These are phyloP conservation scores for Ogataea siamensis DNA, from an alignment of 805 yeast genomes.

Conservation along the genomic window DNA sequence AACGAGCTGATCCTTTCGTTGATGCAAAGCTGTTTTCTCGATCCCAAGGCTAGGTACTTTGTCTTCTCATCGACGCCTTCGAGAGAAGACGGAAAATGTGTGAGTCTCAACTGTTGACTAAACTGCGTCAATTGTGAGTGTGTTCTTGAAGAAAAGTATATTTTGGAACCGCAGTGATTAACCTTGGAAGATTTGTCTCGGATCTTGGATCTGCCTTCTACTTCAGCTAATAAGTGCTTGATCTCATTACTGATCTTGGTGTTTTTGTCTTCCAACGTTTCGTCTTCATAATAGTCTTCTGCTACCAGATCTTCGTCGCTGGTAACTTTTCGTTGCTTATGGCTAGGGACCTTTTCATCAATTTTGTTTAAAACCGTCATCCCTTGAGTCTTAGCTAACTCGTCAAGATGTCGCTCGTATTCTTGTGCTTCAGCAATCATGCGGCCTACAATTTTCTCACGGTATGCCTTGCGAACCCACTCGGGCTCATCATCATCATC, in stretches of 20 bases:
- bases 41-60: conserved; percentile 73
- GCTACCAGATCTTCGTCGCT: conserved; percentile 30
- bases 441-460: conserved; percentile 34
- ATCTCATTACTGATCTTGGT: conserved; percentile 46
- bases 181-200: conserved; percentile 21
- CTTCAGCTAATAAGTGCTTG: conserved; percentile 42
- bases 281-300: conserved; percentile 40
- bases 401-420: conserved; percentile 42
- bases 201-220: conserved; percentile 33
- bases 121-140: conserved; percentile 88
- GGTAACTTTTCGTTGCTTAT: conserved; percentile 4
- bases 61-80: conserved; percentile 45
- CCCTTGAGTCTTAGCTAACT: conserved; percentile 31
- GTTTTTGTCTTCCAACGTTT: conserved; percentile 28
- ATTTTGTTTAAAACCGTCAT: conserved; percentile 22
- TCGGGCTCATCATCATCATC: conserved; percentile 44
- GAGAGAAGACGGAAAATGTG: conserved; percentile 64
- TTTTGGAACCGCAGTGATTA: conserved; percentile 42
- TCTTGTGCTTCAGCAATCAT: conserved; percentile 32
- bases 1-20: conserved; percentile 56
- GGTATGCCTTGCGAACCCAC: conserved; percentile 35
- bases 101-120: conserved; percentile 62
- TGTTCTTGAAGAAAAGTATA: conserved; percentile 79
- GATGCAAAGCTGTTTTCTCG: conserved; percentile 83
- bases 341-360: conserved; percentile 19